Evolutionary conservation across 345 rosid genomes (phyloP).

Genomic region (thale cress (Arabidopsis thaliana)): TAIR10.1 NC_003071.7:10309501-10310000

Average conservation of each 20-base stretch:
- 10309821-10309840: background rate
- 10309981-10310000: background rate
- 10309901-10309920: background rate
- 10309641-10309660: slow-evolving; percentile 23
- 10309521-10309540: background rate
- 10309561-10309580: background rate
- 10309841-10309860: background rate
- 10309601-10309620: slow-evolving; percentile 17
- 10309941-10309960: background rate
- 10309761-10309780: background rate
- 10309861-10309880: background rate
- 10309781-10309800: background rate
- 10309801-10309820: background rate
- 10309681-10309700: slow-evolving; percentile 26
- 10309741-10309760: slow-evolving; percentile 12
- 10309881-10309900: background rate
- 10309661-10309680: background rate
- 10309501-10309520: background rate
- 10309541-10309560: background rate
- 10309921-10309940: background rate
- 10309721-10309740: slow-evolving; percentile 12
- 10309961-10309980: background rate
- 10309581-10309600: background rate
- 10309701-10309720: slow-evolving; percentile 27
- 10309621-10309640: slow-evolving; percentile 18